A percentile compares a stretch with the other conserved stretches of the same genome.
Conservation (phyloP, 768 basidiomycete species). For the Boletus pseudo-olivaceus region DNA sequence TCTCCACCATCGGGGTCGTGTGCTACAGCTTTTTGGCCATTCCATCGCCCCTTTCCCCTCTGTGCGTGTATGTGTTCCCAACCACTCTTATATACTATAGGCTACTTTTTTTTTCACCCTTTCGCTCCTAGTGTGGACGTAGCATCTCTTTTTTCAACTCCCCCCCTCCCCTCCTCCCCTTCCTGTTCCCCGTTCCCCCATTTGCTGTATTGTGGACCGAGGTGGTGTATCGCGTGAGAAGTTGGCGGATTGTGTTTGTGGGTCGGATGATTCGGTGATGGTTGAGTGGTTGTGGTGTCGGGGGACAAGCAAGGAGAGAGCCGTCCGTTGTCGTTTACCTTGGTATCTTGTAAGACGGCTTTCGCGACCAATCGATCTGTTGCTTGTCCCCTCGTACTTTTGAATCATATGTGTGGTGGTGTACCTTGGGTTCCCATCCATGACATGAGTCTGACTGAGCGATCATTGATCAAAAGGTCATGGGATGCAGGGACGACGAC, state of each 20-base stretch:
- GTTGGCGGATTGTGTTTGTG: constrained; percentile 14
- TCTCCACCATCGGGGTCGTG: constrained; percentile 6
- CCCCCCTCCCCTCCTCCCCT: background rate
- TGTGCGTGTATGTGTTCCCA: constrained; percentile 25
- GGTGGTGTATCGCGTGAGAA: constrained; percentile 11
- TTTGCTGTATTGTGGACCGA: constrained; percentile 18
- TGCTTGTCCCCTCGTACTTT: background rate
- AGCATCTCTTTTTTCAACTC: constrained; percentile 11
- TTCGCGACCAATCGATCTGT: constrained; percentile 3
- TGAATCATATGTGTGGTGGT: background rate
- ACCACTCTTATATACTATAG: constrained; percentile 31
- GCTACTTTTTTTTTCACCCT: constrained; percentile 18
- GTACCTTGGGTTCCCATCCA: background rate
- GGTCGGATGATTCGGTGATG: constrained; percentile 12
- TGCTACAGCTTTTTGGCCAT: constrained; percentile 13
- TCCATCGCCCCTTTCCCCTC: constrained; percentile 1
- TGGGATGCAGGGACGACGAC: background rate
- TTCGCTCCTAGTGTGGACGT: constrained; percentile 20
- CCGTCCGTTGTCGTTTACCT: constrained; percentile 4
- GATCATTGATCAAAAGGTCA: background rate
- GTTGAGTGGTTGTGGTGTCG: constrained; percentile 4
- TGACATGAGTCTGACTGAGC: background rate
- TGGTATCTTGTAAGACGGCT: constrained; percentile 7
- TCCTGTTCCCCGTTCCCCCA: background rate
- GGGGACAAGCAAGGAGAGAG: constrained; percentile 7